These are phyloP conservation scores for Pseudognaphalium luteoalbum DNA, from an alignment of 129 eudicot genomes.

Conservation along the genomic window DNA sequence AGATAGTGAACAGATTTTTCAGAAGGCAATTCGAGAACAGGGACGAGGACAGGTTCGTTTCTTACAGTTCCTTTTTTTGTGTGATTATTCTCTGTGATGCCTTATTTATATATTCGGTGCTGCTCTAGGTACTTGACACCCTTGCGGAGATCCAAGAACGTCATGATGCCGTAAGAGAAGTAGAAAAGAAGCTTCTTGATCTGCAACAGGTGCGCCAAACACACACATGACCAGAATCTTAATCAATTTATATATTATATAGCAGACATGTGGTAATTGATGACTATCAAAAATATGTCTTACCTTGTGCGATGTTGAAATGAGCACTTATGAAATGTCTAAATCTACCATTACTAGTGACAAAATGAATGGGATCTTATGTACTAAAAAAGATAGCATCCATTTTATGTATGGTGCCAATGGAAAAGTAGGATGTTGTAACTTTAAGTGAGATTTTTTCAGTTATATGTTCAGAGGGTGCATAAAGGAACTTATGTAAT, in stretches of 20 bases:
- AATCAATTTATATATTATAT: background rate
- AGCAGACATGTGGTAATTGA: background rate
- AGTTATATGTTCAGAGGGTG: too few species aligned
- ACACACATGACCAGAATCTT: background rate
- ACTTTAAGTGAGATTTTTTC: background rate
- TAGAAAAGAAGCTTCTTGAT: slow-evolving; percentile 93
- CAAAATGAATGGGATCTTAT: background rate
- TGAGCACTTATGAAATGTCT: background rate
- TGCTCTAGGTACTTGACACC: slow-evolving; percentile 88
- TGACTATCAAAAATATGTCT: too few species aligned
- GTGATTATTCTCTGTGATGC: background rate
- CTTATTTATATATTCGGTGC: slow-evolving; percentile 15
- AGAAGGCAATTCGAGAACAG: slow-evolving; percentile 92
- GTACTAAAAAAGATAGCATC: background rate
- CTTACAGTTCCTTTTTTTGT: background rate
- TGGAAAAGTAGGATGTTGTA: background rate
- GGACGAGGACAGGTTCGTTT: slow-evolving; percentile 90
- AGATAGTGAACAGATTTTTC: slow-evolving; percentile 95
- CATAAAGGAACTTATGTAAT: too few species aligned
- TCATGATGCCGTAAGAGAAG: slow-evolving; percentile 86
- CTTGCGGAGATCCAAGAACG: slow-evolving; percentile 98
- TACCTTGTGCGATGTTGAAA: background rate
- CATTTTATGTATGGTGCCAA: background rate
- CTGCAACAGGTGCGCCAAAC: slow-evolving; percentile 76
- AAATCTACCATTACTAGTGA: background rate